Base-by-base conservation (phyloP, 495 filamentous ascomycete species). In the Coniosporium apollinis region DNA sequence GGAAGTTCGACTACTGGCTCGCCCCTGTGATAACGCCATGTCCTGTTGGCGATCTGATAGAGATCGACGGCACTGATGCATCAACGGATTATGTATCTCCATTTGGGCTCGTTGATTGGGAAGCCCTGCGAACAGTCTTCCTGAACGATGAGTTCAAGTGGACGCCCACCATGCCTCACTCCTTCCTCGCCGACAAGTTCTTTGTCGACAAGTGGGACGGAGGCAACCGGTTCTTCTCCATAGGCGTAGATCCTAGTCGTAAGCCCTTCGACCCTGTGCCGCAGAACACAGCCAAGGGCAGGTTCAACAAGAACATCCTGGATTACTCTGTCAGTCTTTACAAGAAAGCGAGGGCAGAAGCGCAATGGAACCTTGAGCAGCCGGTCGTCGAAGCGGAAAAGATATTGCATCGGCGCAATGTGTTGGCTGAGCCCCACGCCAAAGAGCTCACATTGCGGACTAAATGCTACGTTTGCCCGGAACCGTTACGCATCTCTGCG, bases 1-100 rank as follows among this genome's bases (percentile, higher is more conserved):
- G 66, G 6, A 69, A 73, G 11, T 76, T 91, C 49, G 74, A 83
- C 0, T 97, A 94, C 54, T 94, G 86, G 67, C 53, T 96, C 26
- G 79, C 70, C 4, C 89, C 89, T 4, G 10, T 48, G 26, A 5
- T 28, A 21, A 20, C 17, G 10, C n/a, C n/a, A n/a, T n/a, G n/a
- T n/a, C 11, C 11, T 13, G n/a, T 19, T 8, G 30, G 9, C 11
- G 30, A 32, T 8, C 30, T 32, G 9, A 3, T 32, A 8, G n/a
- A n/a, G n/a, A 36, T 32, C 5, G 26, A 21, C 13, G 14, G 10
- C 4, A 9, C 36, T 3, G 33, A 18, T 19, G 18, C 11, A 11
- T 38, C 48, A 1, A 37, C 55, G 1, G 32, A 50, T 25, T n/a
- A n/a, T n/a, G n/a, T n/a, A n/a, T n/a, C n/a, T n/a, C n/a, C n/a